Percentiles rank a stretch among this genome's conserved stretches.
Conservation (phyloP, 495 filamentous ascomycete species). For the Staphylotrichum tortipilum region DNA sequence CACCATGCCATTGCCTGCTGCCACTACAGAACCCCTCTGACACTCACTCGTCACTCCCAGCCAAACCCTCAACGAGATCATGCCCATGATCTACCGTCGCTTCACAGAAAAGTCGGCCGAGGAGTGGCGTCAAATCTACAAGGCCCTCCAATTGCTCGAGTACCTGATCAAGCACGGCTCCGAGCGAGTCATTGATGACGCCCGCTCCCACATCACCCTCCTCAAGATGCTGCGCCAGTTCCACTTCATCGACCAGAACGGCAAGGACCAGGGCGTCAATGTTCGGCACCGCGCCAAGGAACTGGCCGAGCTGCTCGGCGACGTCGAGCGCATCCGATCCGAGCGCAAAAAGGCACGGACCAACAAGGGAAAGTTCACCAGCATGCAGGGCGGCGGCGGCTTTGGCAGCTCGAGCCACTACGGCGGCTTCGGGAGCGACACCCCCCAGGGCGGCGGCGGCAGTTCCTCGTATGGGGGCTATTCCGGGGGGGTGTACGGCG, state of each 20-base stretch:
- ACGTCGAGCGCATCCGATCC: slow-evolving; percentile 84
- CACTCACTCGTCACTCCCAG: slow-evolving; percentile 39
- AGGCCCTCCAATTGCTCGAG: slow-evolving; percentile 91
- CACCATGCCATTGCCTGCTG: slow-evolving; percentile 10
- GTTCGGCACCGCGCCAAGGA: slow-evolving; percentile 95
- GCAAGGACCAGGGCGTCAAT: slow-evolving; percentile 97
- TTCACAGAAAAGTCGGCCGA: slow-evolving; percentile 98
- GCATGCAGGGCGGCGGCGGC: slow-evolving; percentile 69
- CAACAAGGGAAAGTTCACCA: slow-evolving; percentile 89
- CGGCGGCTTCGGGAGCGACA: slow-evolving; percentile 81
- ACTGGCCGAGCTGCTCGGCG: slow-evolving; percentile 81
- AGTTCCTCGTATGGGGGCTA: slow-evolving; percentile 67
- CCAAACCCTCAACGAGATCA: slow-evolving; percentile 96
- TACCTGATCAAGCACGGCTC: slow-evolving; percentile 98
- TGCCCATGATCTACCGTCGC: slow-evolving; percentile 99
- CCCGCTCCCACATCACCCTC: slow-evolving; percentile 84
- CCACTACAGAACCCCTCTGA: not conserved
- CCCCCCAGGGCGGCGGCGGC: slow-evolving; percentile 53
- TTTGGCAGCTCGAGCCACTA: slow-evolving; percentile 55
- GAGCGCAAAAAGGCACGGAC: slow-evolving; percentile 90
- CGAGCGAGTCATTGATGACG: slow-evolving; percentile 96
- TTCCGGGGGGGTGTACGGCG: slow-evolving; percentile 82
- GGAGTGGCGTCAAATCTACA: slow-evolving; percentile 99
- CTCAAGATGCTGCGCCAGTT: slow-evolving; percentile 99
- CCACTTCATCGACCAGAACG: slow-evolving; percentile 92